These are phyloP conservation scores for Fusarium tupiense DNA, from an alignment of 2,329 filamentous ascomycete genomes.

Conservation along the genomic window DNA sequence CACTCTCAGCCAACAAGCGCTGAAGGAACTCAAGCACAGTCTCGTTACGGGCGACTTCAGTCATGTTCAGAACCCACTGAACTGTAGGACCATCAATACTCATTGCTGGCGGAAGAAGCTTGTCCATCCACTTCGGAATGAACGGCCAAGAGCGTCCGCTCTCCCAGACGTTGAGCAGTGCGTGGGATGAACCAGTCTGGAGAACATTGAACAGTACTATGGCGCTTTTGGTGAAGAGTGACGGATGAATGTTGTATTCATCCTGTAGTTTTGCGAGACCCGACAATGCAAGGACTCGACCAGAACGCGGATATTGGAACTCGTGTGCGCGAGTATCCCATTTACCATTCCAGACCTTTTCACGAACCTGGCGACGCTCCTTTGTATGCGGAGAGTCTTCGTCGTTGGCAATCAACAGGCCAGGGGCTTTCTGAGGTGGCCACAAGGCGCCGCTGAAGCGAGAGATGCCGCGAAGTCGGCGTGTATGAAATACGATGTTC, in stretches of 20 bases:
- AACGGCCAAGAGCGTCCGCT: conserved; percentile 51
- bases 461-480: conserved; percentile 49
- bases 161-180: conserved; percentile 50
- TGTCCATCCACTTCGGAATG: conserved; percentile 48
- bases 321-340: conserved; percentile 40
- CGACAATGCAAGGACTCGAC: conserved; percentile 44
- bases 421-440: conserved; percentile 47
- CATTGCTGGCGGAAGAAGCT: conserved; percentile 48
- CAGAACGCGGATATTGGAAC: conserved; percentile 46
- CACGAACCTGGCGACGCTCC: conserved; percentile 37
- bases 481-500: conserved; percentile 45
- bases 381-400: conserved; percentile 19
- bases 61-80: conserved; percentile 51
- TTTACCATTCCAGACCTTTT: conserved; percentile 43
- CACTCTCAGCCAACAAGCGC: conserved; percentile 42
- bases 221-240: conserved; percentile 46
- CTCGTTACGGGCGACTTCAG: conserved; percentile 39
- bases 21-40: conserved; percentile 43
- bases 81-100: conserved; percentile 51
- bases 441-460: conserved; percentile 46
- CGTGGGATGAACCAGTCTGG: conserved; percentile 45
- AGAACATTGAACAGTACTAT: conserved; percentile 48
- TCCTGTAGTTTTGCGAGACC: conserved; percentile 37
- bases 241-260: conserved; percentile 37
- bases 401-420: conserved; percentile 49